A percentile compares a stretch with the other conserved stretches of the same genome.
Conservation (phyloP, 345 rosid genomes). For the Lepidium didymum region DNA sequence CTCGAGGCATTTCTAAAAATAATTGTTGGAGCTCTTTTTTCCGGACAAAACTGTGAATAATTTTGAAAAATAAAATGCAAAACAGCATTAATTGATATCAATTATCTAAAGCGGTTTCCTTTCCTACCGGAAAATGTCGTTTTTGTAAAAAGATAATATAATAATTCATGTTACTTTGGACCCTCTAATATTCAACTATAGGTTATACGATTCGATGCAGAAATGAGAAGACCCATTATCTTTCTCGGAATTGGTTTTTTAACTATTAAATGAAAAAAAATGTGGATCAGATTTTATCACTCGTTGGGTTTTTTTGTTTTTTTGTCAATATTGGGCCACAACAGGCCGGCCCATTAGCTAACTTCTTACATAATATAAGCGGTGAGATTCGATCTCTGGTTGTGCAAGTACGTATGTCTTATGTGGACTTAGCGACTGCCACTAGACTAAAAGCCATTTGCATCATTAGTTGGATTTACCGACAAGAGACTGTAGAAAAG, state of each 20-base stretch:
- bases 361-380: too few relatives aligned
- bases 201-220: slow-evolving; percentile 1
- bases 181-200: slow-evolving; percentile 12
- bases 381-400: too few relatives aligned
- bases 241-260: background rate
- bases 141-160: background rate
- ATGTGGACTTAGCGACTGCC: too few relatives aligned
- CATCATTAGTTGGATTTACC: slow-evolving; percentile 17
- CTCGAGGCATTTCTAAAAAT: slow-evolving; percentile 7
- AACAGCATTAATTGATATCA: slow-evolving; percentile 9
- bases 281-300: slow-evolving; percentile 11
- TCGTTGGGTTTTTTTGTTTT: too few relatives aligned
- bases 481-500: slow-evolving; percentile 5
- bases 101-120: slow-evolving; percentile 6
- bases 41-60: slow-evolving; percentile 3
- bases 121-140: background rate
- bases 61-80: slow-evolving; percentile 1
- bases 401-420: too few relatives aligned
- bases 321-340: too few relatives aligned
- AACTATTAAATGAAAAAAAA: background rate
- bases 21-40: background rate
- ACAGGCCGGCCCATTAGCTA: too few relatives aligned
- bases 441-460: too few relatives aligned
- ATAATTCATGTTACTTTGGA: slow-evolving; percentile 19
- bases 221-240: slow-evolving; percentile 10